phyloP scores from a whole-genome alignment of 768 basidiomycete species.

The Xerocomus spinulosus region DNA sequence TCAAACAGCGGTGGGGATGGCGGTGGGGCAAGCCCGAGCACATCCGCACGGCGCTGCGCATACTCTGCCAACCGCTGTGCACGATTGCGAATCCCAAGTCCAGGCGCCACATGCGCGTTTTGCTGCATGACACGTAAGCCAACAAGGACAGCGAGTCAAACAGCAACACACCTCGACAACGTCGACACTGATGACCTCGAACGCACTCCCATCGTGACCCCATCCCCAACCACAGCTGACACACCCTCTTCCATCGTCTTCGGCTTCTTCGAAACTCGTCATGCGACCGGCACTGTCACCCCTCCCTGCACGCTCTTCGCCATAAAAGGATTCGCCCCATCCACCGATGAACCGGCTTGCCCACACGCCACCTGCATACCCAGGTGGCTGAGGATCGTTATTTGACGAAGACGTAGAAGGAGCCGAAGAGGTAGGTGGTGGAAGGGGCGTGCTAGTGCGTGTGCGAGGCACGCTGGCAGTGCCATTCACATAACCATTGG shows the following conservation, averaged over 20 bases:
- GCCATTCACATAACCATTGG: constrained; percentile 31
- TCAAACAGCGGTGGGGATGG: constrained; percentile 29
- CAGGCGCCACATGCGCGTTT: constrained; percentile 47
- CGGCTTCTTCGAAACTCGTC: constrained; percentile 33
- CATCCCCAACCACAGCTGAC: constrained; percentile 75
- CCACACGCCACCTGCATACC: constrained; percentile 31
- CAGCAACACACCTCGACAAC: constrained; percentile 54
- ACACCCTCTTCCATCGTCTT: constrained; percentile 57
- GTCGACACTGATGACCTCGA: constrained; percentile 63
- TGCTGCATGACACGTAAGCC: constrained; percentile 34
- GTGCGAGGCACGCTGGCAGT: constrained; percentile 27
- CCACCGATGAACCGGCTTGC: constrained; percentile 41
- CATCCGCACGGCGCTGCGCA: constrained; percentile 50
- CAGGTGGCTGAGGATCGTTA: constrained; percentile 18
- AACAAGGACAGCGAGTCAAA: not conserved
- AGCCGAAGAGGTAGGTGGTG: constrained; percentile 17
- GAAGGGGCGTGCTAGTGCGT: constrained; percentile 27
- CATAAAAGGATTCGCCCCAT: constrained; percentile 34
- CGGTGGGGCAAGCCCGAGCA: constrained; percentile 30
- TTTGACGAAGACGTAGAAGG: constrained; percentile 27
- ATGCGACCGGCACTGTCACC: constrained; percentile 23
- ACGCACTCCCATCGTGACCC: constrained; percentile 71
- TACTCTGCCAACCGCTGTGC: constrained; percentile 66
- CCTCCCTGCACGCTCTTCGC: constrained; percentile 28
- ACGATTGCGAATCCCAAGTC: constrained; percentile 57